Percentiles rank a stretch among this genome's conserved stretches.
Evolutionary conservation across 257 asterid species (phyloP).

Genomic region (Nicotiana obtusifolia): DNA sequence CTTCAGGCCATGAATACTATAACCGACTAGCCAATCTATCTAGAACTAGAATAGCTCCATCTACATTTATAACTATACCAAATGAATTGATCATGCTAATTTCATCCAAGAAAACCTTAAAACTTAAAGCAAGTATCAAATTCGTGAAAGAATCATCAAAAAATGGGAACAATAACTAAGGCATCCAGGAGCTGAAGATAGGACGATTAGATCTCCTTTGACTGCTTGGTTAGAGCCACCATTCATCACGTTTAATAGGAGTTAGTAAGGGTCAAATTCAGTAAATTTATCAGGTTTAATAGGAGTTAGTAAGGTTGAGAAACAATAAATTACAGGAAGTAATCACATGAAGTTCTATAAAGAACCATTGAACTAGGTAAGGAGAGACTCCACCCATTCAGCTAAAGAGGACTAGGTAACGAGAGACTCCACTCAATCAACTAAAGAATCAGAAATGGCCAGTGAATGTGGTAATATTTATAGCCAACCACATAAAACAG

Average conservation of each 20-base stretch:
- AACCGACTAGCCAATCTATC: not conserved
- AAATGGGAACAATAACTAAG: not conserved
- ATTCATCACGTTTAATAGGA: not conserved
- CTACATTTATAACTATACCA: not conserved
- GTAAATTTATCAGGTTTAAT: not conserved
- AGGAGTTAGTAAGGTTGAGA: not conserved
- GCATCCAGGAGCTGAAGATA: not conserved
- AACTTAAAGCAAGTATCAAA: not conserved
- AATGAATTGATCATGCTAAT: not conserved
- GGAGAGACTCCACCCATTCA: not conserved
- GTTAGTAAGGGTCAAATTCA: not conserved
- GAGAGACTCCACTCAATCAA: not conserved
- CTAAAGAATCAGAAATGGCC: not conserved
- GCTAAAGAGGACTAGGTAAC: not conserved
- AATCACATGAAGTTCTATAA: not conserved
- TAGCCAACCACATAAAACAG: constrained; percentile 5
- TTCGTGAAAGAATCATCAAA: not conserved
- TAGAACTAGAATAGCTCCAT: not conserved
- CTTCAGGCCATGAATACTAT: not conserved
- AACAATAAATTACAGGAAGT: not conserved
- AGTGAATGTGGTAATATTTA: not conserved
- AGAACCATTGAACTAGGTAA: constrained; percentile 5
- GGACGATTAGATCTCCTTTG: not conserved
- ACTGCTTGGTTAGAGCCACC: not conserved
- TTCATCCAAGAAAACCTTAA: not conserved